A percentile compares a stretch with the other conserved stretches of the same genome.
Conservation (phyloP, 331 rosid species). For the Stylosanthes scabra region DNA sequence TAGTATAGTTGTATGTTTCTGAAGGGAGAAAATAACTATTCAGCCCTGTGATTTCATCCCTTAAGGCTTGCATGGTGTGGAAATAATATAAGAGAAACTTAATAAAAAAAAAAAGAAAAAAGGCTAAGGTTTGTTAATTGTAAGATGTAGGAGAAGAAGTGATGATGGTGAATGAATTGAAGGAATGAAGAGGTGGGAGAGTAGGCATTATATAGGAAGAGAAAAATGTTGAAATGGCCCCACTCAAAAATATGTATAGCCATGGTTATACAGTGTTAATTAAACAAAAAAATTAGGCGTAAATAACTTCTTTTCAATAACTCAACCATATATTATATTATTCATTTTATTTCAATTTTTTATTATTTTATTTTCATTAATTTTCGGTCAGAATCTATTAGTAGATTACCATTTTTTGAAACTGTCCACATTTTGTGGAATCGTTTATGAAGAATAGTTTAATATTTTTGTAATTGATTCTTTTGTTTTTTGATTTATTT, state of each 20-base stretch:
- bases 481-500: too few species aligned
- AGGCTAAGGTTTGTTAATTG: conserved; percentile 7
- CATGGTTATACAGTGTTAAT: too few species aligned
- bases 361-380: too few species aligned
- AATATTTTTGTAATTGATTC: too few species aligned
- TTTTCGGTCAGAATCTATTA: too few species aligned
- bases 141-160: conserved; percentile 39
- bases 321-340: too few species aligned
- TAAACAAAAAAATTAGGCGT: too few species aligned
- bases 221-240: conserved; percentile 45
- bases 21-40: conserved; percentile 58
- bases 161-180: conserved; percentile 37
- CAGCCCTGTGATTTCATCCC: conserved; percentile 54
- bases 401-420: too few species aligned
- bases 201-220: conserved; percentile 71
- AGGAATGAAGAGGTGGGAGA: conserved; percentile 43
- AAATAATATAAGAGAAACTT: neutral
- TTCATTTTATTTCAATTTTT: too few species aligned
- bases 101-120: neutral
- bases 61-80: conserved; percentile 69
- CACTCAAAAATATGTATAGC: conserved; percentile 34
- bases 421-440: too few species aligned
- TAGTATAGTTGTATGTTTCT: conserved; percentile 50
- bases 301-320: too few species aligned
- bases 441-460: too few species aligned